Evolutionary conservation across 345 rosid species (phyloP), one percentile per base, ranked within the genome.

Genomic region (Linum tenue): DNA sequence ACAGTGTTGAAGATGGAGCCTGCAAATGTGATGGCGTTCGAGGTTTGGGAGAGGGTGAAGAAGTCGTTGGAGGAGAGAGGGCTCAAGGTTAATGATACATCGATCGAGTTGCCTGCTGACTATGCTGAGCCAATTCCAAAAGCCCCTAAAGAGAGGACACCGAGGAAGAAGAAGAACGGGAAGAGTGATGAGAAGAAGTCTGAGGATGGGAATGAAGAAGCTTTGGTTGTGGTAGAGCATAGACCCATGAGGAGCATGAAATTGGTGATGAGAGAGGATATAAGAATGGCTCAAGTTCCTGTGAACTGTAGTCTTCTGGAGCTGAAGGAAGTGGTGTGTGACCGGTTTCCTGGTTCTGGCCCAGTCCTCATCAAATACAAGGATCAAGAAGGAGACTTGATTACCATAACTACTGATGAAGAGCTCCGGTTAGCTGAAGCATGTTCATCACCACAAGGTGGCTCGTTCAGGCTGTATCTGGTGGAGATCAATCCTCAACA

Each of bases 331-430:
- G 82, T 83, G 48, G 80, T 92, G 72, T 70, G 65, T 39, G 90
- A 92, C 61, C 81, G 90, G 51, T 92, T 86, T 78, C 86, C 94
- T 3, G 72, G 79, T 73, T 79, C 76, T 10, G 80, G 83, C 59
- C 83, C 86, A 8, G 80, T 86, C 80, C 95, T 82, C 66, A 68
- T 90, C 67, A 90, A 92, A 72, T 92, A 88, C 79, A 82, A 76
- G 73, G 98, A 92, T 72, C 84, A 78, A 59, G 98, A 92, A 81
- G 96, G 97, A 68, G 97, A 92, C 77, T 75, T 92, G 67, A 79
- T 90, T 70, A 90, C 98, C 61, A 77, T 92, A 66, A 88, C 95
- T 37, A 76, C 82, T 44, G 86, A 90, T 73, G 96, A 90, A 75
- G 97, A 92, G 68, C 77, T 92, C 63, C 83, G 84, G 75, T 80